A percentile compares a stretch with the other conserved stretches of the same genome.
Evolutionary conservation across 2,329 filamentous ascomycete species (phyloP).

Genomic region (Didymella arachidicola): DNA sequence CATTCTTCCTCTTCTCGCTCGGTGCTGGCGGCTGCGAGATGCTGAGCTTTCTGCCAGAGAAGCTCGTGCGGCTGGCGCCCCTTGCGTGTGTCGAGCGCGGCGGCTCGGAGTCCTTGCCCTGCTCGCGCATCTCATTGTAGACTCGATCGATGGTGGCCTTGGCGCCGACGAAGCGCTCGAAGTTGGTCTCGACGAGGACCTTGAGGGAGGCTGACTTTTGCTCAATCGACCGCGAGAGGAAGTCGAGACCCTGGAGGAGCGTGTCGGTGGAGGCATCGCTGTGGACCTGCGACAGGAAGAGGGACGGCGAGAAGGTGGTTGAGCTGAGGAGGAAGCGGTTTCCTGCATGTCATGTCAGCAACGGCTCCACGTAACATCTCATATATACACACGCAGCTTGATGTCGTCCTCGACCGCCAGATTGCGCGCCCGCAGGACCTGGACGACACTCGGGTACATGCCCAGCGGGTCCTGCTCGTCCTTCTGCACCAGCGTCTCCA

Average conservation of each 20-base stretch:
- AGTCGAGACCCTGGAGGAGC: conserved; percentile 81
- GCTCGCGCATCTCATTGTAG: conserved; percentile 89
- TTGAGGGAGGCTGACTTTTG: conserved; percentile 98
- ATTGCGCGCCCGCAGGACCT: conserved; percentile 77
- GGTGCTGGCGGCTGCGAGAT: conserved; percentile 39
- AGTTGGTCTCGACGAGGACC: conserved; percentile 95
- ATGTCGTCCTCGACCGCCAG: conserved; percentile 84
- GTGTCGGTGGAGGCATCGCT: conserved; percentile 82
- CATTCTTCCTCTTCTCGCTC: conserved; percentile 80
- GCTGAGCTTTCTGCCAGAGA: conserved; percentile 57
- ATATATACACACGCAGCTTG: conserved; percentile 67
- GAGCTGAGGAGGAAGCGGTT: conserved; percentile 96
- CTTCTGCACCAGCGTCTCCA: conserved; percentile 81
- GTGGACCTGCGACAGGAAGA: conserved; percentile 94
- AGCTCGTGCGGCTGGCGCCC: conserved; percentile 71
- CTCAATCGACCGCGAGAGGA: conserved; percentile 89
- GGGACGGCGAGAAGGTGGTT: conserved; percentile 89
- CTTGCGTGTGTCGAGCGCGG: conserved; percentile 65
- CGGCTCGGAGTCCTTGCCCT: conserved; percentile 64
- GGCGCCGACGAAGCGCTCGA: conserved; percentile 95
- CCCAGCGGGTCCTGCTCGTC: conserved; percentile 94
- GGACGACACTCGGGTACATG: conserved; percentile 84
- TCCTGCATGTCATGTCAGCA: conserved; percentile 55
- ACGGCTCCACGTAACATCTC: background rate
- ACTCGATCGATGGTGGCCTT: conserved; percentile 99